A percentile compares a stretch with the other conserved stretches of the same genome.
These are phyloP conservation scores for Globisporangium takayamanum DNA, from an alignment of 352 stramenopile species.

Conservation along the genomic window DNA sequence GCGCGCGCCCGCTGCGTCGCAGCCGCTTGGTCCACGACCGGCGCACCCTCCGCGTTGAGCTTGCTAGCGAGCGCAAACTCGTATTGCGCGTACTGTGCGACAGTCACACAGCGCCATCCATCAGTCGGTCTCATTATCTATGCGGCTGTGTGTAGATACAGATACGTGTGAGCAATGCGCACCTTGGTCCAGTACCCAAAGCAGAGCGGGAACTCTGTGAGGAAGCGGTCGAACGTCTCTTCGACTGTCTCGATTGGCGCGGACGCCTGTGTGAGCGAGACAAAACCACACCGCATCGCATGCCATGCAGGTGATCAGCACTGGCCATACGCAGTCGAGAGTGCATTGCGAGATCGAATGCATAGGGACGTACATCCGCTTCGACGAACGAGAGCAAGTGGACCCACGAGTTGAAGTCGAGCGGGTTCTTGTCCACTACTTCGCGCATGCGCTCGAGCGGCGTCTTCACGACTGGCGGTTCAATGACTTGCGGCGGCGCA, in stretches of 20 bases:
- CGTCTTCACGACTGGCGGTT: constrained; percentile 37
- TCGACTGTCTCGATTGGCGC: constrained; percentile 50
- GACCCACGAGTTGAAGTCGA: constrained; percentile 80
- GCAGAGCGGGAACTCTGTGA: constrained; percentile 70
- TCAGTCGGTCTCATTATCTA: neutral
- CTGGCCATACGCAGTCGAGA: neutral
- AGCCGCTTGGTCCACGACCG: constrained; percentile 34
- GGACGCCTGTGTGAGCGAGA: constrained; percentile 15
- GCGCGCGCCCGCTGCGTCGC: constrained; percentile 36
- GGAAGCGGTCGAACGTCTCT: constrained; percentile 62
- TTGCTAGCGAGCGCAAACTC: constrained; percentile 36
- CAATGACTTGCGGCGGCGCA: neutral
- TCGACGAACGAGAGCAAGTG: constrained; percentile 65
- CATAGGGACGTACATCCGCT: constrained; percentile 33
- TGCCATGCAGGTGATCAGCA: neutral
- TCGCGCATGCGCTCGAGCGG: constrained; percentile 46
- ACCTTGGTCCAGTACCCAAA: constrained; percentile 89
- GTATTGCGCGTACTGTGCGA: constrained; percentile 60
- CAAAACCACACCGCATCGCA: neutral
- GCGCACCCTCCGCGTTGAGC: constrained; percentile 27
- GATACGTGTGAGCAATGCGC: neutral
- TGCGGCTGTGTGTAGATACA: neutral
- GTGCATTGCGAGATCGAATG: neutral
- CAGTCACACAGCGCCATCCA: neutral
- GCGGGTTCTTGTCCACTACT: constrained; percentile 52